Evolutionary conservation across 2,329 filamentous ascomycete genomes (phyloP).

Genomic region (Colletotrichum graminicola): DNA sequence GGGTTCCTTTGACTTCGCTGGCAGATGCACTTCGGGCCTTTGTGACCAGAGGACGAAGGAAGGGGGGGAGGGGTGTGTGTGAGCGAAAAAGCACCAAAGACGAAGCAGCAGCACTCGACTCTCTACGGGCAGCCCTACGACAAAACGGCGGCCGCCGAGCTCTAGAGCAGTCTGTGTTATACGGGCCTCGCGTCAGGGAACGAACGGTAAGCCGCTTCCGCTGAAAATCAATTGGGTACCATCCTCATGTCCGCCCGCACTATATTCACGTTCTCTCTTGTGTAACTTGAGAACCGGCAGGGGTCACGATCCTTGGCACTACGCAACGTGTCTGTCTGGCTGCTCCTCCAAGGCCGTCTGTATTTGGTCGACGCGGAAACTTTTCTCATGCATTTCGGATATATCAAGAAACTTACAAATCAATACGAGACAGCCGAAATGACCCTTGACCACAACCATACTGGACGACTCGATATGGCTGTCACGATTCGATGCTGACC

Average conservation of each 20-base stretch:
- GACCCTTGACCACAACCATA: background rate
- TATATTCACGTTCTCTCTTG: slow-evolving; percentile 7
- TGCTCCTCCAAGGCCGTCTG: background rate
- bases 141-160: slow-evolving; percentile 1
- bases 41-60: background rate
- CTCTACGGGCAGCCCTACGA: slow-evolving; percentile 11
- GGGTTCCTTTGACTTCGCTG: background rate
- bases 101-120: background rate
- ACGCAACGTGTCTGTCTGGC: background rate
- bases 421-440: background rate
- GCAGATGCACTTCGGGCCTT: background rate
- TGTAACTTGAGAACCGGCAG: slow-evolving; percentile 12
- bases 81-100: background rate
- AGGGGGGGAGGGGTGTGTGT: background rate
- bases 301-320: background rate
- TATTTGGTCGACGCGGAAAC: background rate
- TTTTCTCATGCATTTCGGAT: background rate
- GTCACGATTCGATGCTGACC: background rate
- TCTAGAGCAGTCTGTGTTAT: background rate
- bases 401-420: slow-evolving; percentile 22
- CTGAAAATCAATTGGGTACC: background rate
- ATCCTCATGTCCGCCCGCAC: background rate
- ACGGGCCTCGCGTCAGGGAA: background rate
- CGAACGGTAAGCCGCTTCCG: background rate
- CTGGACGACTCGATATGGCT: background rate